Percentiles rank a stretch among this genome's conserved stretches.
Conservation (phyloP, 257 asterid genomes). For the Solanum corneliomulleri region DNA sequence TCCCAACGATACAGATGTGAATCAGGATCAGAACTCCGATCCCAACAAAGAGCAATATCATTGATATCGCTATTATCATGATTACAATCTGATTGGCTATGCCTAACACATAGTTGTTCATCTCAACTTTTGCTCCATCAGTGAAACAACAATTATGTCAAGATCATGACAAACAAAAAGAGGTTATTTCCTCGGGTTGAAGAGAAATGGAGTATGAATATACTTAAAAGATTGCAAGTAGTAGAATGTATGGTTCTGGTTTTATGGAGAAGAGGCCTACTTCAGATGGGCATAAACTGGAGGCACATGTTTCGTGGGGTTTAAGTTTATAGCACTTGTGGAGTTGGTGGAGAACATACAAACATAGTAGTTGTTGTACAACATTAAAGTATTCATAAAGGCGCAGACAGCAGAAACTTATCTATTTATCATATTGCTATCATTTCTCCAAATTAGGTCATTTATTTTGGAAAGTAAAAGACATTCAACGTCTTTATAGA, state of each 20-base stretch:
- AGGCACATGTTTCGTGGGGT: neutral
- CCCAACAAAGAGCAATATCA: constrained; percentile 38
- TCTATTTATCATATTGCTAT: neutral
- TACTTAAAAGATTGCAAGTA: neutral
- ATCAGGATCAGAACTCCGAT: constrained; percentile 39
- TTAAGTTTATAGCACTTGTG: neutral
- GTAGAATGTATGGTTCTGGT: neutral
- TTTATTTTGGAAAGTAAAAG: neutral
- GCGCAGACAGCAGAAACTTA: neutral
- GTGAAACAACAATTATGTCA: neutral
- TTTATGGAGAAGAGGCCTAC: neutral
- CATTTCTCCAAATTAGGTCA: neutral
- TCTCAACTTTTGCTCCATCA: constrained; percentile 3
- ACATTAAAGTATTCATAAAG: neutral
- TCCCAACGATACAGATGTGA: constrained; percentile 59
- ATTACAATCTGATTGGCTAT: constrained; percentile 10
- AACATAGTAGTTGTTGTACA: neutral
- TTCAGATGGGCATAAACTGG: neutral
- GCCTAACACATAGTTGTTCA: constrained; percentile 15
- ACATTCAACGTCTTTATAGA: neutral
- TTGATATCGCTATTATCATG: constrained; percentile 47
- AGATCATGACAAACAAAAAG: neutral
- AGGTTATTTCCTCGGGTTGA: neutral
- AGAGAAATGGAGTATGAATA: neutral
- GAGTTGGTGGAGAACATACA: neutral